phyloP scores from a whole-genome alignment of 176 grass and related monocot species.

The Aegilops umbellulata region DNA sequence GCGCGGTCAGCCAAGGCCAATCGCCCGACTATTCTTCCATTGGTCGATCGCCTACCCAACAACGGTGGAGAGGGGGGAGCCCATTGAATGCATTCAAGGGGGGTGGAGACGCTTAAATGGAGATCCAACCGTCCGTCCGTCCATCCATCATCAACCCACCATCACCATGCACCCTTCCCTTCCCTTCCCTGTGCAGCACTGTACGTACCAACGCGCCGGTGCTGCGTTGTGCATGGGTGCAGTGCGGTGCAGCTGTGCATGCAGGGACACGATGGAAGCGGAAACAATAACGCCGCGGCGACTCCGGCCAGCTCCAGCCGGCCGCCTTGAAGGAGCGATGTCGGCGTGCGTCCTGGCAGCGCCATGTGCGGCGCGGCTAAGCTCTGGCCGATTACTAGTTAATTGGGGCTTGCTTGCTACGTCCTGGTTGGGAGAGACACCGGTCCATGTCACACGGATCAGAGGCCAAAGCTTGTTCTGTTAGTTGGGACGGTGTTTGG shows the following conservation, averaged over 20 bases:
- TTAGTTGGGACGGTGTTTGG: background rate
- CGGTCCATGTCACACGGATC: background rate
- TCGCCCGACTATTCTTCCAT: too few relatives aligned
- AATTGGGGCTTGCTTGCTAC: background rate
- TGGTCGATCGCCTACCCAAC: background rate
- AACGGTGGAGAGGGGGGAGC: conserved; percentile 11
- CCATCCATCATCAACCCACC: background rate
- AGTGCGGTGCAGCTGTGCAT: background rate
- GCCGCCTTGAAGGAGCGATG: background rate
- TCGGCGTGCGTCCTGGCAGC: background rate
- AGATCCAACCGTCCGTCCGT: conserved; percentile 9
- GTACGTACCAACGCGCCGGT: background rate
- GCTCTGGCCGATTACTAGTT: background rate
- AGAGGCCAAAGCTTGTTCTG: background rate
- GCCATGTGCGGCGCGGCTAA: background rate
- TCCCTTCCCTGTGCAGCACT: too few relatives aligned
- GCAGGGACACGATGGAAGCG: background rate
- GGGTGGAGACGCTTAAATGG: background rate
- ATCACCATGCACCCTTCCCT: background rate
- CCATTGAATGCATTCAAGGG: conserved; percentile 54
- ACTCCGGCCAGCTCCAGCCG: background rate
- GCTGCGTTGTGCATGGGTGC: background rate
- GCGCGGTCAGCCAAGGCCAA: background rate
- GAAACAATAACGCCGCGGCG: background rate
- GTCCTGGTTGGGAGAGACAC: background rate